Evolutionary conservation across 352 stramenopile species (phyloP).

Genomic region (Phytophthora sansomeana): DNA sequence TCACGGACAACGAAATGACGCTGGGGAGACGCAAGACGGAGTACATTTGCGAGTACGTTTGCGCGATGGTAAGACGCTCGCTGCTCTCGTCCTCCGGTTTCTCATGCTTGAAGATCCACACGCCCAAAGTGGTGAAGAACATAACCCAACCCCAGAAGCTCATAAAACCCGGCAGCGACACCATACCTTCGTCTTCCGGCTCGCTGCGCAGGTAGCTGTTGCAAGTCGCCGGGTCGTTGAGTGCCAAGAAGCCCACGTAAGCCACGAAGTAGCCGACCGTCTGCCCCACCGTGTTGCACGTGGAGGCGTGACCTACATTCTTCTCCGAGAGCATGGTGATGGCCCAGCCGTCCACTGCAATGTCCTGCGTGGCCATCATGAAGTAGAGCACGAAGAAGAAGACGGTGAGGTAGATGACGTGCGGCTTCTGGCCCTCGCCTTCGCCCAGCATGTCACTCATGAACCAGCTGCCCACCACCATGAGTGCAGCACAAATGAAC

Average conservation of each 20-base stretch:
- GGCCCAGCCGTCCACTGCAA: conserved; percentile 99
- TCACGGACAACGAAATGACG: conserved; percentile 85
- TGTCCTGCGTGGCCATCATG: conserved; percentile 99
- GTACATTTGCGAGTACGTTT: conserved; percentile 93
- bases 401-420: conserved; percentile 94
- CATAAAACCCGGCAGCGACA: conserved; percentile 92
- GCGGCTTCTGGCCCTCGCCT: conserved; percentile 73
- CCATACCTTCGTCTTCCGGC: conserved; percentile 76
- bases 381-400: conserved; percentile 99
- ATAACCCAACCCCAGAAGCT: conserved; percentile 95
- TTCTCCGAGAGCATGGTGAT: conserved; percentile 98
- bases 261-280: conserved; percentile 98
- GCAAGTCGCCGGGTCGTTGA: conserved; percentile 95
- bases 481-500: conserved; percentile 94
- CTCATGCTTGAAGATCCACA: conserved; percentile 95
- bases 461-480: conserved; percentile 91
- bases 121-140: conserved; percentile 90
- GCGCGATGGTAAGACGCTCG: conserved; percentile 82
- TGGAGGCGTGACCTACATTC: conserved; percentile 96
- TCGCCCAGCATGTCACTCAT: conserved; percentile 91
- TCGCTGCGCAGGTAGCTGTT: conserved; percentile 87
- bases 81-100: conserved; percentile 55
- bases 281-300: conserved; percentile 97
- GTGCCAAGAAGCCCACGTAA: conserved; percentile 98
- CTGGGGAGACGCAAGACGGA: conserved; percentile 86